These are phyloP conservation scores for Seiridium unicorne DNA, from an alignment of 2,329 filamentous ascomycete genomes.

Conservation along the genomic window DNA sequence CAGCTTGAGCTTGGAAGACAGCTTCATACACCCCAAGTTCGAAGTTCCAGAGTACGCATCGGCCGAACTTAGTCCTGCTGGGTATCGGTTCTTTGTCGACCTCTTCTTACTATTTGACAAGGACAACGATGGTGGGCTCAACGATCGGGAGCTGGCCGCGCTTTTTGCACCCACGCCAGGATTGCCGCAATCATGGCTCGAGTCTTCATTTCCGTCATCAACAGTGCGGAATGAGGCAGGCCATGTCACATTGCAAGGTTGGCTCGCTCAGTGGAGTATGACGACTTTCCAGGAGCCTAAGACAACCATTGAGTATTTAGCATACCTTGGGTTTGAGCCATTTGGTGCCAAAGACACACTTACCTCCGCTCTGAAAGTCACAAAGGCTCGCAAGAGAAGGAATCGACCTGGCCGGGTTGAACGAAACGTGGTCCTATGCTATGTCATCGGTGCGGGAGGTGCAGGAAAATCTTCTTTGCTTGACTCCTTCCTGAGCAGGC, in stretches of 20 bases:
- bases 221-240: slow-evolving; percentile 95
- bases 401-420: slow-evolving; percentile 82
- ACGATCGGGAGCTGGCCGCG: slow-evolving; percentile 78
- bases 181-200: slow-evolving; percentile 80
- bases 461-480: slow-evolving; percentile 91
- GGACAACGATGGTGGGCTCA: slow-evolving; percentile 94
- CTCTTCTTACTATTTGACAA: slow-evolving; percentile 94
- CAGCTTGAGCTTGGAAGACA: slow-evolving; percentile 87
- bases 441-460: slow-evolving; percentile 80
- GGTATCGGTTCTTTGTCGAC: slow-evolving; percentile 97
- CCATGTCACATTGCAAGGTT: slow-evolving; percentile 92
- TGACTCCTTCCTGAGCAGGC: slow-evolving; percentile 86
- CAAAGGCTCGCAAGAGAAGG: slow-evolving; percentile 84
- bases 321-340: slow-evolving; percentile 92
- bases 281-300: slow-evolving; percentile 96
- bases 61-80: slow-evolving; percentile 88
- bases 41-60: slow-evolving; percentile 92
- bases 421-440: slow-evolving; percentile 91
- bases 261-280: slow-evolving; percentile 99
- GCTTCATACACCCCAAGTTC: slow-evolving; percentile 88
- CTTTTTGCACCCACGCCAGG: slow-evolving; percentile 93
- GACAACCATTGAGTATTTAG: slow-evolving; percentile 92
- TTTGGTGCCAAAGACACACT: slow-evolving; percentile 72
- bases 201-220: slow-evolving; percentile 86
- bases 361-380: slow-evolving; percentile 85